Conservation (phyloP, 305 asterid species). For the Euphrasia arctica region DNA sequence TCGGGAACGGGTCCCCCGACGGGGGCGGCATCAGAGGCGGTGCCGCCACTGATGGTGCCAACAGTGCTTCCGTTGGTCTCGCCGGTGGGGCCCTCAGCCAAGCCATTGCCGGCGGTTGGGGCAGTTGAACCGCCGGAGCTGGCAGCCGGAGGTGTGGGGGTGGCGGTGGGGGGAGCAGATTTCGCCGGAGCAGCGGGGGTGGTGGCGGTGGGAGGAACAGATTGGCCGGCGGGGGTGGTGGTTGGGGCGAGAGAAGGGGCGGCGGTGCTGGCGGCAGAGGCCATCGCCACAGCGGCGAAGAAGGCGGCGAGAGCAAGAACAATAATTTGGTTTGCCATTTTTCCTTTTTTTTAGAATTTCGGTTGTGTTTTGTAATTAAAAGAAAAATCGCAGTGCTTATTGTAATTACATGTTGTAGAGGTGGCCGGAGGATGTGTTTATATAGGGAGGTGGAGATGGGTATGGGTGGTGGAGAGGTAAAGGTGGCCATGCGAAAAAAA, state of each 20-base stretch:
- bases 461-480: background rate
- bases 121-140: background rate
- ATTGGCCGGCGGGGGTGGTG: background rate
- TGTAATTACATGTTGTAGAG: background rate
- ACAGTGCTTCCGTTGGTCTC: conserved; percentile 8
- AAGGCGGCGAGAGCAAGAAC: background rate
- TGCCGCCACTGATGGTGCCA: conserved; percentile 30
- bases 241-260: conserved; percentile 15
- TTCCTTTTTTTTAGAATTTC: background rate
- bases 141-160: background rate
- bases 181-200: background rate
- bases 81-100: background rate
- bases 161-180: background rate
- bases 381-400: background rate
- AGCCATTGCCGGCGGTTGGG: background rate
- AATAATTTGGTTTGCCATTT: background rate
- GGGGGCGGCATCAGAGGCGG: conserved; percentile 21
- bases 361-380: background rate
- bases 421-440: conserved; percentile 11
- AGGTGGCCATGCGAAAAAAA: conserved; percentile 22
- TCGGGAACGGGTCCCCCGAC: conserved; percentile 47
- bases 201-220: background rate
- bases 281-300: background rate
- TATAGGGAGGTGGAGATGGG: conserved; percentile 31
- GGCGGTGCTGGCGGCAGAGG: conserved; percentile 26